Conservation (phyloP, 208 protist species). For the Leishmania guyanensis region DNA sequence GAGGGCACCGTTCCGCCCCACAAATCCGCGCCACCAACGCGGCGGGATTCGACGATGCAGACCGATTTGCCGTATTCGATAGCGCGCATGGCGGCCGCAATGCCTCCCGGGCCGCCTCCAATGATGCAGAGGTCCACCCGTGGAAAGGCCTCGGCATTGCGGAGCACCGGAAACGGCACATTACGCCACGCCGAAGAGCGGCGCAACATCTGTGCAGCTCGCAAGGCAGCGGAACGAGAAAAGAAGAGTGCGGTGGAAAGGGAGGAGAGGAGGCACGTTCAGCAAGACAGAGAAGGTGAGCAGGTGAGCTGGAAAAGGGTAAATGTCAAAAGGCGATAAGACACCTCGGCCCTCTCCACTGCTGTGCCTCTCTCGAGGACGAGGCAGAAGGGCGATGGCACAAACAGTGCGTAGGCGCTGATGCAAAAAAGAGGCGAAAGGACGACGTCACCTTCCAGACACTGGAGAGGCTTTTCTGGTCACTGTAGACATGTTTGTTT, state of each 20-base stretch:
- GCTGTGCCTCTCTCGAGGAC: background rate
- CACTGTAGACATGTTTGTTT: background rate
- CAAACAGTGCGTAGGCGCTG: background rate
- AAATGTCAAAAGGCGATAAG: background rate
- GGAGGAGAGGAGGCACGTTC: background rate
- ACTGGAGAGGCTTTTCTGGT: background rate
- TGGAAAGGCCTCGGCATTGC: slow-evolving; percentile 45
- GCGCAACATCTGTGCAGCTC: slow-evolving; percentile 29
- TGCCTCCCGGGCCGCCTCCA: slow-evolving; percentile 64
- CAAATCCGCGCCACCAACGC: slow-evolving; percentile 61
- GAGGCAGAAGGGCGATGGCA: background rate
- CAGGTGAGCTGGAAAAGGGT: too few relatives aligned
- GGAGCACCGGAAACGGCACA: slow-evolving; percentile 48
- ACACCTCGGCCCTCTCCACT: background rate
- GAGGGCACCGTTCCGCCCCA: slow-evolving; percentile 78
- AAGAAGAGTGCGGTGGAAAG: background rate
- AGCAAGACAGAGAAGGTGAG: background rate
- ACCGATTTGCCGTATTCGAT: slow-evolving; percentile 58
- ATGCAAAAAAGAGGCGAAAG: background rate
- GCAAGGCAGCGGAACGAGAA: background rate
- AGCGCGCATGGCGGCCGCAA: slow-evolving; percentile 60
- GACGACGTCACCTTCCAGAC: background rate
- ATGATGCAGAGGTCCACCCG: slow-evolving; percentile 78
- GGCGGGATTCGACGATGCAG: slow-evolving; percentile 60
- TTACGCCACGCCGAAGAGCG: slow-evolving; percentile 6